phyloP scores from a whole-genome alignment of 768 basidiomycete species.

The Macrocybe gigantea region DNA sequence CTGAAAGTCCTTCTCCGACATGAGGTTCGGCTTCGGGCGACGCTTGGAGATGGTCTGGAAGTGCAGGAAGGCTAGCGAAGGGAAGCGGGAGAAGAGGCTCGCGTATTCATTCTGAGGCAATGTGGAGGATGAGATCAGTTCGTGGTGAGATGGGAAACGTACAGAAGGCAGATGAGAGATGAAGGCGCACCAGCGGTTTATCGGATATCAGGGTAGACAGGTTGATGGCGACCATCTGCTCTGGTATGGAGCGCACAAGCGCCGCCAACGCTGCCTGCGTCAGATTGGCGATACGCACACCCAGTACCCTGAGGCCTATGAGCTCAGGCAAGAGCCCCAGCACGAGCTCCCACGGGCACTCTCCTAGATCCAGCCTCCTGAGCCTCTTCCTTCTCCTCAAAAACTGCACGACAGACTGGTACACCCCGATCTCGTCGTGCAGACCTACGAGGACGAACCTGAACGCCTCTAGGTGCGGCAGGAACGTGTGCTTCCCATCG shows the following conservation, averaged over 20 bases:
- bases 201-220: slow-evolving; percentile 46
- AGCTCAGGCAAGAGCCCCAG: slow-evolving; percentile 45
- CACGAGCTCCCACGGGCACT: slow-evolving; percentile 62
- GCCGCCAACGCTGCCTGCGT: slow-evolving; percentile 27
- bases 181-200: slow-evolving; percentile 37
- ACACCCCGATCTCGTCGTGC: slow-evolving; percentile 47
- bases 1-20: slow-evolving; percentile 55
- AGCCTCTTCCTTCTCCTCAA: slow-evolving; percentile 41
- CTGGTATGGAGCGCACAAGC: slow-evolving; percentile 36
- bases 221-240: slow-evolving; percentile 48
- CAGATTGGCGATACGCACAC: slow-evolving; percentile 51
- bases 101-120: slow-evolving; percentile 47
- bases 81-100: slow-evolving; percentile 37
- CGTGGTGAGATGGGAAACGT: background rate
- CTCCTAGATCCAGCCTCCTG: slow-evolving; percentile 54
- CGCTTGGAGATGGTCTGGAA: slow-evolving; percentile 40
- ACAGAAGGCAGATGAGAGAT: background rate
- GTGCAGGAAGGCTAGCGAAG: slow-evolving; percentile 53
- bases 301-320: slow-evolving; percentile 45
- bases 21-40: slow-evolving; percentile 49
- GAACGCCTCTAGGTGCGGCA: slow-evolving; percentile 59
- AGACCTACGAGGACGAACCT: slow-evolving; percentile 61
- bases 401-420: slow-evolving; percentile 50
- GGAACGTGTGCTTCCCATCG: slow-evolving; percentile 50
- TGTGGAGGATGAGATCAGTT: background rate